Conservation (phyloP, 2,329 filamentous ascomycete genomes). For the Lanzia echinophila region DNA sequence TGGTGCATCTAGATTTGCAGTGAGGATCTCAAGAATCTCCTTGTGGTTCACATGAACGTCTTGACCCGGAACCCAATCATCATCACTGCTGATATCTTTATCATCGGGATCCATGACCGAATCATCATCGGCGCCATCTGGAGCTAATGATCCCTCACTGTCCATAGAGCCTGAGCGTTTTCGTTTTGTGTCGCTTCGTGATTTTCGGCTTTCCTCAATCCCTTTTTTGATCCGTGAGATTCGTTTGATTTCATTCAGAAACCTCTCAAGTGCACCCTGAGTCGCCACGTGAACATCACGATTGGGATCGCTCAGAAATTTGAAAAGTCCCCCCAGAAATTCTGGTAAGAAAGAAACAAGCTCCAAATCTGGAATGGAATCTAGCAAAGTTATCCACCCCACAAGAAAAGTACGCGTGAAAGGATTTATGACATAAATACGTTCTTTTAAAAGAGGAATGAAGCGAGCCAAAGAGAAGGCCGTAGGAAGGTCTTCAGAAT, state of each 20-base stretch:
- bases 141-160: slow-evolving; percentile 44
- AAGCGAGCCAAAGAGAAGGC: slow-evolving; percentile 89
- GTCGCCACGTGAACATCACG: slow-evolving; percentile 92
- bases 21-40: slow-evolving; percentile 85
- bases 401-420: slow-evolving; percentile 94
- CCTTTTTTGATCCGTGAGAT: slow-evolving; percentile 91
- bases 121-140: slow-evolving; percentile 53
- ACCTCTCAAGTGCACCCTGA: slow-evolving; percentile 80
- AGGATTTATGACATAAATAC: slow-evolving; percentile 89
- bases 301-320: slow-evolving; percentile 87
- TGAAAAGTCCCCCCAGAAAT: slow-evolving; percentile 82
- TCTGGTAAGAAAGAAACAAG: slow-evolving; percentile 88
- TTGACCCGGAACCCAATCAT: slow-evolving; percentile 95
- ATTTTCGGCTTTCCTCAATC: slow-evolving; percentile 77
- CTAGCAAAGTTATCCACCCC: slow-evolving; percentile 88
- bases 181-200: slow-evolving; percentile 51
- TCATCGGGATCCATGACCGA: slow-evolving; percentile 52
- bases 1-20: slow-evolving; percentile 78
- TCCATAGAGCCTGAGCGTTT: slow-evolving; percentile 67
- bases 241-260: slow-evolving; percentile 87
- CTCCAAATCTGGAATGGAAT: slow-evolving; percentile 94
- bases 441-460: slow-evolving; percentile 87
- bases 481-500: slow-evolving; percentile 56
- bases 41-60: slow-evolving; percentile 93
- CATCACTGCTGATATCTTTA: slow-evolving; percentile 61